Evolutionary conservation across 805 yeast genomes (phyloP).

Genomic region (Komagataella pseudopastoris): DNA sequence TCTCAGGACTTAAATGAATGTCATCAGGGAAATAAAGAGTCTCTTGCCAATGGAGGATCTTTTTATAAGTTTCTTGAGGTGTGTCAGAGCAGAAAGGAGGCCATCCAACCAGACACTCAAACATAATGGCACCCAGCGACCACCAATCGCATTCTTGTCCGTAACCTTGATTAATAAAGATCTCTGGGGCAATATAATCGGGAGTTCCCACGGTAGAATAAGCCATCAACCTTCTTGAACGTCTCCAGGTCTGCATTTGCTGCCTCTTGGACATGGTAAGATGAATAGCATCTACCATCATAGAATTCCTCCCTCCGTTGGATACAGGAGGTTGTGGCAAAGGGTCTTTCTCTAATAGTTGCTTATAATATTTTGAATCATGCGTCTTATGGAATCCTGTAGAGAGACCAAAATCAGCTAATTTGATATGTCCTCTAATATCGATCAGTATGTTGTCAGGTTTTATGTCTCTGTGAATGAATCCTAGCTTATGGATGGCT

Average conservation of each 20-base stretch:
- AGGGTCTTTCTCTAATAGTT: constrained; percentile 57
- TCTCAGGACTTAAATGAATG: constrained; percentile 76
- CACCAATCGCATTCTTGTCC: constrained; percentile 99
- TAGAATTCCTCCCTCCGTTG: constrained; percentile 50
- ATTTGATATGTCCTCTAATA: constrained; percentile 49
- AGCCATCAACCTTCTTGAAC: constrained; percentile 84
- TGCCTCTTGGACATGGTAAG: constrained; percentile 90
- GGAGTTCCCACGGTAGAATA: constrained; percentile 96
- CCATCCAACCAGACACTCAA: constrained; percentile 93
- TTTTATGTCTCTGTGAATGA: constrained; percentile 93
- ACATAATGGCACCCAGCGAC: constrained; percentile 94
- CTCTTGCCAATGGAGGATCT: constrained; percentile 85
- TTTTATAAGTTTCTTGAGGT: constrained; percentile 86
- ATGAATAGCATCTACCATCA: constrained; percentile 89
- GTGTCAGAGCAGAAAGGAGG: constrained; percentile 95
- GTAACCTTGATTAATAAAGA: constrained; percentile 83
- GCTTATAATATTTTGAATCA: constrained; percentile 76
- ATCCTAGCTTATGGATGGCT: constrained; percentile 84
- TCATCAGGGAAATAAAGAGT: constrained; percentile 84
- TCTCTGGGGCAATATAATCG: constrained; percentile 92
- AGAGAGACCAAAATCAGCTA: constrained; percentile 67
- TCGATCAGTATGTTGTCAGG: constrained; percentile 82
- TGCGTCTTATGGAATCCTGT: constrained; percentile 93
- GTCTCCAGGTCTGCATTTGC: constrained; percentile 94
- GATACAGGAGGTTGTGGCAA: constrained; percentile 8